Percentiles rank a stretch among this genome's conserved stretches.
These are phyloP conservation scores for Blastomyces silverae DNA, from an alignment of 2,329 filamentous ascomycete genomes.

Conservation along the genomic window DNA sequence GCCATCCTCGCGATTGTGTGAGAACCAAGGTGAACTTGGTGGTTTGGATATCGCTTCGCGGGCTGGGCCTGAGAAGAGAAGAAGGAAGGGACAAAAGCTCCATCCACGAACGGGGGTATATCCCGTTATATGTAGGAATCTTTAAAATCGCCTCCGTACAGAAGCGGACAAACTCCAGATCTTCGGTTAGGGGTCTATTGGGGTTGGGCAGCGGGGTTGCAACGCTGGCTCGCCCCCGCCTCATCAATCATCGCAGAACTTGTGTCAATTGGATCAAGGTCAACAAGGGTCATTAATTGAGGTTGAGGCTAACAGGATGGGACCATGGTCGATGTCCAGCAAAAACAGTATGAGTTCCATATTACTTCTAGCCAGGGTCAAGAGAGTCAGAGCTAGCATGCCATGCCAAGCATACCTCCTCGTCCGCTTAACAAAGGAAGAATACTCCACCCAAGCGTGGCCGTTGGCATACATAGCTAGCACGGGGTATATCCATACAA, in stretches of 20 bases:
- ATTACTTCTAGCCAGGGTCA: slow-evolving; percentile 1
- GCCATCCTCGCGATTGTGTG: slow-evolving; percentile 9
- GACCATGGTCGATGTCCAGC: background rate
- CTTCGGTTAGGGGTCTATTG: background rate
- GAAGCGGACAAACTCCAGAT: slow-evolving; percentile 6
- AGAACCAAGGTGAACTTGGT: slow-evolving; percentile 3
- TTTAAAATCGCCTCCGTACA: background rate
- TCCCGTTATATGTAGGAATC: slow-evolving; percentile 8
- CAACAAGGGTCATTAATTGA: background rate
- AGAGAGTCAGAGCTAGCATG: background rate
- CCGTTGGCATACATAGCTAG: background rate
- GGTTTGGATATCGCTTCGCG: slow-evolving; percentile 1
- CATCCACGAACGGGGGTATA: background rate
- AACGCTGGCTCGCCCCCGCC: background rate
- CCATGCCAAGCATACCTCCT: background rate
- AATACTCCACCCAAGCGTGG: background rate
- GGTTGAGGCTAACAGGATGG: background rate
- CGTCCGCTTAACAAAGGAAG: background rate
- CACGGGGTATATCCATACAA: background rate
- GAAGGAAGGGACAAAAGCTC: background rate
- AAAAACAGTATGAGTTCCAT: background rate
- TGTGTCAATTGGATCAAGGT: slow-evolving; percentile 1
- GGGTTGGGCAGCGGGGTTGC: slow-evolving; percentile 5
- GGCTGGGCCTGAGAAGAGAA: background rate
- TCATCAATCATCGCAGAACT: background rate